Percentiles rank a stretch among this genome's conserved stretches.
phyloP scores from a whole-genome alignment of 1,139 yeast species.

The Scheffersomyces titani region DNA sequence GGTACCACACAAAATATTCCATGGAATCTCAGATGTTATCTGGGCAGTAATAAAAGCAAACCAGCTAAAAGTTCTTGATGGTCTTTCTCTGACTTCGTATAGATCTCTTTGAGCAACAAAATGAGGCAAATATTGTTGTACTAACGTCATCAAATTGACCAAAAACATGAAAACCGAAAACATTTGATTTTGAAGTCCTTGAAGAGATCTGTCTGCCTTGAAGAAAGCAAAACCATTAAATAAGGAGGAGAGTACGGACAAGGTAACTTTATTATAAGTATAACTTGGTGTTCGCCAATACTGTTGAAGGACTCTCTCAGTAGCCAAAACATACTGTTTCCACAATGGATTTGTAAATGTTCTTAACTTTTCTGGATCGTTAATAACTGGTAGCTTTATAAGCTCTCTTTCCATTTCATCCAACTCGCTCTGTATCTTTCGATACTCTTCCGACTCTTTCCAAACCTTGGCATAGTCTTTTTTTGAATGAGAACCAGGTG shows the following conservation, averaged over 20 bases:
- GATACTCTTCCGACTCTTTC: slow-evolving; percentile 29
- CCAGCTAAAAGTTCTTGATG: slow-evolving; percentile 20
- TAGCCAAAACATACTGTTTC: slow-evolving; percentile 26
- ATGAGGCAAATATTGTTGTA: slow-evolving; percentile 72
- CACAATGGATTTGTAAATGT: slow-evolving; percentile 29
- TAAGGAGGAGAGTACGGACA: slow-evolving; percentile 40
- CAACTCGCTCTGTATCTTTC: slow-evolving; percentile 23
- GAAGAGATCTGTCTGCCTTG: slow-evolving; percentile 28
- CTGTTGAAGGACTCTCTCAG: slow-evolving; percentile 30
- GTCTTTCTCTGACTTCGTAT: slow-evolving; percentile 30
- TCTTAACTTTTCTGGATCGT: slow-evolving; percentile 20
- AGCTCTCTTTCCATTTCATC: slow-evolving; percentile 30
- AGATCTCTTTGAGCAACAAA: slow-evolving; percentile 70
- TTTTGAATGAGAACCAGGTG: slow-evolving; percentile 36
- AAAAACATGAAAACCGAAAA: slow-evolving; percentile 70
- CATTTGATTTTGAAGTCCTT: slow-evolving; percentile 52
- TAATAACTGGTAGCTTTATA: slow-evolving; percentile 24
- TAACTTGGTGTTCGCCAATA: slow-evolving; percentile 48
- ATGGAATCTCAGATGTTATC: slow-evolving; percentile 72
- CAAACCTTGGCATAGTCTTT: slow-evolving; percentile 37
- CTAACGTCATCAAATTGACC: slow-evolving; percentile 59
- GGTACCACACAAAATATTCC: slow-evolving; percentile 67
- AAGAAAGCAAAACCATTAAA: slow-evolving; percentile 50
- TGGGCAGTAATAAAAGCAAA: slow-evolving; percentile 49
- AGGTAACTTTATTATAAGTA: slow-evolving; percentile 39